Evolutionary conservation across 345 rosid genomes (phyloP), one percentile per base, ranked within the genome.

Genomic region (Linum lewisii): DNA sequence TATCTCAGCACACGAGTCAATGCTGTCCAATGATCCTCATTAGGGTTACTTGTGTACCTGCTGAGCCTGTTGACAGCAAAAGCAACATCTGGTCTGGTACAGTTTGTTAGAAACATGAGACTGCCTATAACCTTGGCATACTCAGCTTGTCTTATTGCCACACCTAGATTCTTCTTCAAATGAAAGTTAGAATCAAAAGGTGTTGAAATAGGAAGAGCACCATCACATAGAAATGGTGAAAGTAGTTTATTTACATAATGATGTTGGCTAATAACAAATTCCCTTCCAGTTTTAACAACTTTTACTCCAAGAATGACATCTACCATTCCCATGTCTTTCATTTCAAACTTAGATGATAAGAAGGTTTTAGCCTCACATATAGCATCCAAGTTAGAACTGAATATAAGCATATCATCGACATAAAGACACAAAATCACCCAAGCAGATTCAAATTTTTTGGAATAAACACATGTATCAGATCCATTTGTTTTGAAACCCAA

Each of bases 211-310:
- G 7, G 54, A 1, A 44, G 3, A 1, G 23, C 63, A 60, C 24
- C 29, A 42, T 2, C 20, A 9, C 21, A 23, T 2, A 5, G 0
- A 5, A 44, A 59, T 4, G 1, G 37, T 5, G 24, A 44, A 6
- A 61, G 19, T 7, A 61, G 23, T 25, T 61, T 61, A 10, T 61
- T 21, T 13, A 61, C 19, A 49, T 47, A 61, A 15, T 49, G 56
- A 6, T 20, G 50, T 11, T 47, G 42, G 19, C 0, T 7, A 7
- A 45, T 38, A 0, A 36, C 1, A 20, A 61, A 1, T 29, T 29
- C n/a, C 0, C 7, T 4, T 29, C 34, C 4, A 29, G 34, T 29
- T 29, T 29, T 29, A 4, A 29, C 0, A 3, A 29, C 34, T 8
- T 29, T 29, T 5, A 29, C 7, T 0, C 34, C 4, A 29, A 29